Evolutionary conservation across 495 filamentous ascomycete species (phyloP), one percentile per base, ranked within the genome.

Genomic region (Penicillium samsonianum): DNA sequence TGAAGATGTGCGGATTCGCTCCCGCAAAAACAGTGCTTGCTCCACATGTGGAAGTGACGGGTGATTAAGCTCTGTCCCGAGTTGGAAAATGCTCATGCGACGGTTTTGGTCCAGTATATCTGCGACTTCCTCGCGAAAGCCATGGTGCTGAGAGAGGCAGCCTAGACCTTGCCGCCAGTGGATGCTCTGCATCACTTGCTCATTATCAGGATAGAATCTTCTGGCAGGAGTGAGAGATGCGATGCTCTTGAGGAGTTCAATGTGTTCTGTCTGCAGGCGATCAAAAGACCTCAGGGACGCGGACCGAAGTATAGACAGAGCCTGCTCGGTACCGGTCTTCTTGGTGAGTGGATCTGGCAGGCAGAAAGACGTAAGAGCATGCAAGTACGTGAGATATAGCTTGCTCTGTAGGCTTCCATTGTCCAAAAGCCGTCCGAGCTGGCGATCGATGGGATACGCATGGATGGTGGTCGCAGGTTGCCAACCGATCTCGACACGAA

Each of bases 261-360:
- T 66, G 7, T 30, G 28, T 9, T 30, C 28, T 30, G 28, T 30
- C 28, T 30, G 28, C 28, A 30, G 28, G 28, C 28, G 7, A 30
- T 30, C 28, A 62, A 84, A 86, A 1, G 84, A 87, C 45, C 73
- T 61, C 0, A 82, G 59, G 1, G 80, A 69, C 25, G 80, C 80
- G 3, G 76, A 79, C 1, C 58, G 55, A 10, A 89, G 72, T 22
- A 81, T 77, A 0, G 59, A 53, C 1, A 90, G 62, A 3, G 73
- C 67, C 60, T 87, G 73, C 55, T 90, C 87, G 0, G 84, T 88
- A 0, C 88, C 88, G 3, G 84, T 89, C 25, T 68, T 74, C 0
- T 61, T 54, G 0, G 83, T 86, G 1, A 90, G 64, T 0, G 75
- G 71, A 59, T 91, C 88, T 0, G 81, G 77, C 1, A 88, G 57